phyloP scores from a whole-genome alignment of 345 rosid species.

The Trapa incisa region DNA sequence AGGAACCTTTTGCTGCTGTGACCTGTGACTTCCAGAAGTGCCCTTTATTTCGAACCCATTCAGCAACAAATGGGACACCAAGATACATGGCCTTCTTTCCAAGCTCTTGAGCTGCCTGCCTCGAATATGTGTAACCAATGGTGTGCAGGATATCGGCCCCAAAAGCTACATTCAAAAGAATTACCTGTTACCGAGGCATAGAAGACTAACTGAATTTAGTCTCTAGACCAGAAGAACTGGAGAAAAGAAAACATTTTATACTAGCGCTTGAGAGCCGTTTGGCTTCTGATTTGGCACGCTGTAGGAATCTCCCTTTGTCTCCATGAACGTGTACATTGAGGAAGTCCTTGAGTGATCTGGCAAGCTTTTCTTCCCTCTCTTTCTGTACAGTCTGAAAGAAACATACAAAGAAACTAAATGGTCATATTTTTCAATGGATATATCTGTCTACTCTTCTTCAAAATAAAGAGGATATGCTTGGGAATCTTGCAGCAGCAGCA shows the following conservation, averaged over 20 bases:
- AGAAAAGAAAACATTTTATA: slow-evolving; percentile 7
- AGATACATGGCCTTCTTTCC: slow-evolving; percentile 64
- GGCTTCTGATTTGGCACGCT: slow-evolving; percentile 48
- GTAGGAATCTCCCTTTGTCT: slow-evolving; percentile 40
- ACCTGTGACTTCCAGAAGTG: slow-evolving; percentile 68
- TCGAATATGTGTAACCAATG: slow-evolving; percentile 47
- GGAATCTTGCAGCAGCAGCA: background rate
- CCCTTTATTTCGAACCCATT: slow-evolving; percentile 62
- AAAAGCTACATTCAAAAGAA: slow-evolving; percentile 25
- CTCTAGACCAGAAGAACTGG: background rate
- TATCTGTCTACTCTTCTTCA: too few species aligned
- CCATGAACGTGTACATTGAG: slow-evolving; percentile 46
- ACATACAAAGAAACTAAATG: background rate
- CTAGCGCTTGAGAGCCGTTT: slow-evolving; percentile 43
- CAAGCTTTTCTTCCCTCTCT: slow-evolving; percentile 70
- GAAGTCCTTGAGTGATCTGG: slow-evolving; percentile 34
- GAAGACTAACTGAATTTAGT: background rate
- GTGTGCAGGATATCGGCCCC: slow-evolving; percentile 44
- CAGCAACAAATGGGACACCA: slow-evolving; percentile 56
- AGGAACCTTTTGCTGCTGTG: slow-evolving; percentile 60
- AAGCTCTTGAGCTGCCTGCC: slow-evolving; percentile 61
- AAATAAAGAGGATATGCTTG: background rate
- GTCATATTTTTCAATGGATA: background rate
- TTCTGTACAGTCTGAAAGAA: slow-evolving; percentile 39
- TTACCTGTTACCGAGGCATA: background rate